A percentile compares a stretch with the other conserved stretches of the same genome.
phyloP scores from a whole-genome alignment of 768 basidiomycete genomes.

The Auricularia sp. region DNA sequence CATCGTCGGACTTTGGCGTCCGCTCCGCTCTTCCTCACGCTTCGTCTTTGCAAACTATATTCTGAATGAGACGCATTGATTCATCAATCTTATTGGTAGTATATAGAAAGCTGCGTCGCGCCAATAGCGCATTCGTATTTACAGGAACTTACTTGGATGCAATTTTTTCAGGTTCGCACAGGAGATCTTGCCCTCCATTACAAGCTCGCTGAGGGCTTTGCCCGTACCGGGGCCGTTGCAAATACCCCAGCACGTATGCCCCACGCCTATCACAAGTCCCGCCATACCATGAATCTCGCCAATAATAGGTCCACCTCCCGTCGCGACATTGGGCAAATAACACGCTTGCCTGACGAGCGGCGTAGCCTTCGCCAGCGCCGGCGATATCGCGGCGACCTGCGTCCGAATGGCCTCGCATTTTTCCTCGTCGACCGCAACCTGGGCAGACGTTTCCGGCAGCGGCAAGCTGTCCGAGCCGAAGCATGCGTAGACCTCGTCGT shows the following conservation, averaged over 20 bases:
- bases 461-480: conserved; percentile 65
- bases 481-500: conserved; percentile 66
- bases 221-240: conserved; percentile 83
- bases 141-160: conserved; percentile 23
- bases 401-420: conserved; percentile 48
- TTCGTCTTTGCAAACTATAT: no score
- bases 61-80: no score
- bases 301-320: conserved; percentile 59
- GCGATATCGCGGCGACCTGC: conserved; percentile 53
- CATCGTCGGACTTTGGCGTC: no score
- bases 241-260: conserved; percentile 77
- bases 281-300: conserved; percentile 52
- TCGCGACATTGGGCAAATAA: conserved; percentile 57
- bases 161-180: conserved; percentile 47
- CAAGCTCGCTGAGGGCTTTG: conserved; percentile 55
- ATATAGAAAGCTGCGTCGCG: no score
- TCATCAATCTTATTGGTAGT: no score
- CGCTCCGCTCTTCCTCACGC: no score
- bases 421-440: conserved; percentile 47
- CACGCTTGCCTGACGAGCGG: conserved; percentile 59
- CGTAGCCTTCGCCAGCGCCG: conserved; percentile 42
- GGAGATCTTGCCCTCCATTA: conserved; percentile 54
- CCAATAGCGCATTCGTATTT: neutral
- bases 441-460: conserved; percentile 61
- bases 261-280: conserved; percentile 63